Evolutionary conservation across 176 grass and related monocot genomes (phyloP), one percentile per base, ranked within the genome.

Genomic region (Eleusine coracana): DNA sequence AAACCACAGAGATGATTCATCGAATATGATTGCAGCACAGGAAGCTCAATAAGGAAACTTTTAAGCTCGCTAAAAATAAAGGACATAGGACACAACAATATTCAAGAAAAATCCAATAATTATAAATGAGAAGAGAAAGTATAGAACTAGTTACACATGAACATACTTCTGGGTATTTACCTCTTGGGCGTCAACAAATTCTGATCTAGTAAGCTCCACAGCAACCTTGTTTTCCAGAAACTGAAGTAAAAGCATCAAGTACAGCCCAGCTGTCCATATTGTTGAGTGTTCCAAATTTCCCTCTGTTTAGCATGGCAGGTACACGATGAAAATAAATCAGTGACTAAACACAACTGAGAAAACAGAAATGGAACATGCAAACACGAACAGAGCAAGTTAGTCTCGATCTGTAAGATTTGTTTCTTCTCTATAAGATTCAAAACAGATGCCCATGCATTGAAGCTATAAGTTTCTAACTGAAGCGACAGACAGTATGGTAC

Each of bases 101-200:
- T 28, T 64, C 25, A 64, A 63, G 23, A 65, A 66, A 31, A 34
- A 34, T 36, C 12, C 12, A 66, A 36, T 66, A 15, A 31, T 5
- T 64, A 29, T 64, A 15, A 0, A 62, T 31, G 61, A 64, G 1
- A 66, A 66, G 13, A 66, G 12, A 63, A 63, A 28, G 10, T 25
- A 63, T 63, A 29, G 25, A 63, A 6, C 28, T 66, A 36, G 62
- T 63, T 63, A 13, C 10, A 63, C 1, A 66, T 17, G 13, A 66
- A 16, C 3, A 15, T 66, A 5, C 12, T 75, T 37, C 10, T 74
- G 39, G 44, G 10, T 36, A 77, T 63, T 48, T 91, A 97, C 94
- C 91, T 96, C 94, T 79, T 93, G 91, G 81, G 94, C 94, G 87
- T 97, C 91, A 83, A 97, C 94, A 83, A 97, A 97, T 59, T 93